phyloP scores from a whole-genome alignment of 139 green algal species.

The Nannochloris sp. region DNA sequence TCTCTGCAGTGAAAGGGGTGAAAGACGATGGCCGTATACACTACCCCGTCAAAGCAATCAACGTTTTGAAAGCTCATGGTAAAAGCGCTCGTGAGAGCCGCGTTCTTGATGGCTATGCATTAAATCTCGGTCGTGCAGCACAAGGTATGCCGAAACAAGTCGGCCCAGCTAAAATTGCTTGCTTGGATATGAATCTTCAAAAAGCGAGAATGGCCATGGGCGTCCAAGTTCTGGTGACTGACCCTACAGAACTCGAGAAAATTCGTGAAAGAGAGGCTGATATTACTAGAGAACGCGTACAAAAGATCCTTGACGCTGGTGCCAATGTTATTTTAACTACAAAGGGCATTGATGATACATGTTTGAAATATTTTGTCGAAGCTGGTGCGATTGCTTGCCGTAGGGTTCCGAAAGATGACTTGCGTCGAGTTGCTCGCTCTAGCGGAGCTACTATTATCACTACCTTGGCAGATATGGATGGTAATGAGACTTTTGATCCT shows the following conservation, averaged over 20 bases:
- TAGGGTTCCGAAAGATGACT: constrained; percentile 91
- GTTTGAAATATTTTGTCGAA: constrained; percentile 99
- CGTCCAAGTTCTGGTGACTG: constrained; percentile 84
- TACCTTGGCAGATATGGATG: constrained; percentile 95
- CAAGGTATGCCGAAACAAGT: constrained; percentile 59
- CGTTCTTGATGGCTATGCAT: constrained; percentile 92
- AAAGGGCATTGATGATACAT: constrained; percentile 99
- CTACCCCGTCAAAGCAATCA: constrained; percentile 94
- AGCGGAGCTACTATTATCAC: constrained; percentile 81
- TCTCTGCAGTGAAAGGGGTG: constrained; percentile 23
- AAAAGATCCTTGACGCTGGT: constrained; percentile 84
- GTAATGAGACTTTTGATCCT: constrained; percentile 91
- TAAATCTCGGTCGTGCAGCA: constrained; percentile 85
- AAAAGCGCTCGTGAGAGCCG: constrained; percentile 74
- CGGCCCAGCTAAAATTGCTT: constrained; percentile 67
- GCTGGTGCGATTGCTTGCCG: constrained; percentile 82
- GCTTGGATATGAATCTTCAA: constrained; percentile 93
- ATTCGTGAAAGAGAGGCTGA: constrained; percentile 91
- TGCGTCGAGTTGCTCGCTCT: constrained; percentile 87
- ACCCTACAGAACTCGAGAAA: constrained; percentile 92
- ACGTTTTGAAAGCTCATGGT: constrained; percentile 97
- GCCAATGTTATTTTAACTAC: constrained; percentile 97
- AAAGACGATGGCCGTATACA: constrained; percentile 43
- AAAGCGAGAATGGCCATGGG: constrained; percentile 84
- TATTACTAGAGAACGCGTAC: constrained; percentile 93